phyloP scores from a whole-genome alignment of 202 grass and related monocot genomes.

The Panicum hallii region DNA sequence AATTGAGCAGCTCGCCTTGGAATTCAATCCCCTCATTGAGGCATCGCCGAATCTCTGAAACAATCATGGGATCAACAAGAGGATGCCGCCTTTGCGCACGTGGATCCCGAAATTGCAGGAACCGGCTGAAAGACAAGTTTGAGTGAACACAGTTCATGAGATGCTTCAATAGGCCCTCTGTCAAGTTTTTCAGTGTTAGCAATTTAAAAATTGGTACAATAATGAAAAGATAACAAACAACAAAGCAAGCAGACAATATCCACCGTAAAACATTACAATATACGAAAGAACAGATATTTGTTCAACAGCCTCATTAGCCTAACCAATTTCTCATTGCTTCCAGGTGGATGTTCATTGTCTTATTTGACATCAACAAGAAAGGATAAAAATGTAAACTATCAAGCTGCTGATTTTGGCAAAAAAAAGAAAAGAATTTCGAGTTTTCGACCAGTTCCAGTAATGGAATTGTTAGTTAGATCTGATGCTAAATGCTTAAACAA shows the following conservation, averaged over 20 bases:
- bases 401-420: neutral
- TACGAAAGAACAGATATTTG: neutral
- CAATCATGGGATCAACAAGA: constrained; percentile 82
- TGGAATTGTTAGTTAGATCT: neutral
- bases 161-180: constrained; percentile 44
- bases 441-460: neutral
- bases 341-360: neutral
- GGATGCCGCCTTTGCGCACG: constrained; percentile 79
- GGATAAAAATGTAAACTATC: neutral
- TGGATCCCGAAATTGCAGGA: constrained; percentile 92
- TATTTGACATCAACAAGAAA: neutral
- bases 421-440: neutral
- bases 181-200: constrained; percentile 47
- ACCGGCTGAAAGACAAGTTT: constrained; percentile 79
- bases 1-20: constrained; percentile 92
- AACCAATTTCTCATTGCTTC: constrained; percentile 27
- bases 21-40: constrained; percentile 79
- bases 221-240: constrained; percentile 20
- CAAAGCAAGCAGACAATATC: constrained; percentile 13
- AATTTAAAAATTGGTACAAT: constrained; percentile 3
- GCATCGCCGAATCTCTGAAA: constrained; percentile 78
- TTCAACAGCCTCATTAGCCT: neutral
- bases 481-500: neutral
- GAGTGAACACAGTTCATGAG: constrained; percentile 53
- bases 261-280: neutral